Evolutionary conservation across 495 filamentous ascomycete species (phyloP).

Genomic region (Hyaloscypha variabilis): DNA sequence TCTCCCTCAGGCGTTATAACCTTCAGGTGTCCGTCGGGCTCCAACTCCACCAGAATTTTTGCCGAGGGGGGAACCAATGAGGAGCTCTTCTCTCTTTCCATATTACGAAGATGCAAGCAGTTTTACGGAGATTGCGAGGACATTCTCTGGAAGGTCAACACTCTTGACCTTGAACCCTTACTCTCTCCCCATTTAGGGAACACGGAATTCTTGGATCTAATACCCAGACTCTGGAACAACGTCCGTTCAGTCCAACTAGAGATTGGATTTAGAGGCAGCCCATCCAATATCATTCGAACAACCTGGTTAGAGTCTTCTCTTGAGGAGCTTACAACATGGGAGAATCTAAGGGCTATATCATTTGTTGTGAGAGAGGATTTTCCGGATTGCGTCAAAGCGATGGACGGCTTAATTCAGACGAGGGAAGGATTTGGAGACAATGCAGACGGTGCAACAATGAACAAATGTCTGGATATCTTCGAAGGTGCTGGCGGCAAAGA

Average conservation of each 20-base stretch:
- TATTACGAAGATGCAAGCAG: neutral
- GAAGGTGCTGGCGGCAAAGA: neutral
- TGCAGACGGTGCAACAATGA: too few relatives aligned
- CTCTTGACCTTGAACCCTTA: neutral
- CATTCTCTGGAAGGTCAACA: neutral
- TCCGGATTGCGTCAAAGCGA: neutral
- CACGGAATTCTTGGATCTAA: neutral
- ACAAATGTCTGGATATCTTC: too few relatives aligned
- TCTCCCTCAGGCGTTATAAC: neutral
- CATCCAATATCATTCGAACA: too few relatives aligned
- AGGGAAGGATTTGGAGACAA: neutral
- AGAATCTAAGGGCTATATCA: neutral
- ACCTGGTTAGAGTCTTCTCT: neutral
- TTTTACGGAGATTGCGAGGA: neutral
- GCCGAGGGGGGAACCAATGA: neutral
- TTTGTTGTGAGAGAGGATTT: neutral
- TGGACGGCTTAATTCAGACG: neutral
- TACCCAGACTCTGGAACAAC: neutral
- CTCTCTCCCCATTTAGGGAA: too few relatives aligned
- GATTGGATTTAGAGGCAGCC: neutral
- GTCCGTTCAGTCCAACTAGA: neutral
- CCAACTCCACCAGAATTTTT: neutral
- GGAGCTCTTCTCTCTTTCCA: neutral
- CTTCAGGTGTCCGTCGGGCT: neutral
- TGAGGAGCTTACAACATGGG: neutral